Base-by-base conservation (phyloP, 2,329 filamentous ascomycete species). In the Sporothrix curviconia region DNA sequence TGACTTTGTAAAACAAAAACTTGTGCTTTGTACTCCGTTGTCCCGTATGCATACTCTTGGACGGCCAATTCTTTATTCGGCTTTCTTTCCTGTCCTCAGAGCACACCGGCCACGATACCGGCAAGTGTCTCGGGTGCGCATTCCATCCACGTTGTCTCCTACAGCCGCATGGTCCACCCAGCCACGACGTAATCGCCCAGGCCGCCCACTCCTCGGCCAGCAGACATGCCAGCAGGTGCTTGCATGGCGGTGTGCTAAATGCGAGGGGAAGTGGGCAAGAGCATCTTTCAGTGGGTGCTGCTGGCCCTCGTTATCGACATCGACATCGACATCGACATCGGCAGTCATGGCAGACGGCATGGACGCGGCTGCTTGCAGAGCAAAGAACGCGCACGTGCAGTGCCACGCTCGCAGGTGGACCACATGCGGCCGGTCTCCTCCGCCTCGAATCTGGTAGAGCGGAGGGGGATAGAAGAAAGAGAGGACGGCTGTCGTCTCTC, bases 341-440 rank as follows among this genome's bases (percentile, higher is more conserved):
- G 37, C 37, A 7, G n/a, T n/a, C n/a, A n/a, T n/a, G n/a, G n/a
- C n/a, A n/a, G n/a, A 36, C 8, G 28, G 59, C 24, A 5, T 50
- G 28, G 53, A 28, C n/a, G 55, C 59, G 15, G 37, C 51, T 32
- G 51, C 30, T n/a, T 43, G 77, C 61, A 95, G 85, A 0, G 86
- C 80, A 70, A 97, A 97, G 1, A 84, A 85, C 3, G 91, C 87
- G 74, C 94, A 99, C 1, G 84, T 89, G 71, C 94, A 99, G 70
- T 87, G 91, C 94, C 94, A 97, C 1, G 86, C 83, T 1, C 70
- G 65, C 1, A 92, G 78, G 9, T 85, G 82, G 15, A 97, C 88
- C 64, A 89, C 76, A 71, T 96, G 95, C 52, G 65, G 62, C 40
- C 62, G 59, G 36, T 55, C 59, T 24, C 66, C 59, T 49, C 65